Evolutionary conservation across 768 basidiomycete species (phyloP), one percentile per base, ranked within the genome.

Genomic region (Mycena crocata): DNA sequence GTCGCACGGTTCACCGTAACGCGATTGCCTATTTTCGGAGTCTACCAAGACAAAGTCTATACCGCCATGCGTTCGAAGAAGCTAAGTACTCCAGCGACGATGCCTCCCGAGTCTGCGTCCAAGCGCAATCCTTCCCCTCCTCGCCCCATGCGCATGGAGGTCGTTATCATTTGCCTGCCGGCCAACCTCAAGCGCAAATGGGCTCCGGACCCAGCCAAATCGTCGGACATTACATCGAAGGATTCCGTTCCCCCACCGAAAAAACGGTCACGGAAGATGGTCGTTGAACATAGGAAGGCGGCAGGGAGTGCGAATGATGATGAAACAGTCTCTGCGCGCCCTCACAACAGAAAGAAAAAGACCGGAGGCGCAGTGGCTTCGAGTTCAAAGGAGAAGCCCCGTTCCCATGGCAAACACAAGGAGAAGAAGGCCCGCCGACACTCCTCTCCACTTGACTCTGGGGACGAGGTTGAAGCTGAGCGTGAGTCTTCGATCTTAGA

Each of bases 401-500:
- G 54, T 15, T 14, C 26, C 4, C 39, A 3, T 24, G 55, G 39
- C 9, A 61, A 55, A 24, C 58, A 37, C 23, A 66, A 46, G 59
- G 10, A 40, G 31, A 66, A 56, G 54, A 32, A 21, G 28, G n/a
- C 14, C 23, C 48, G 24, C 4, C 46, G 17, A 5, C 26, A n/a
- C 48, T n/a, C 23, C 30, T 30, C 40, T 30, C 15, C 23, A 10
- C 28, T 2, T 17, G 57, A 30, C 51, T 66, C 65, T 9, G 67
- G 64, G 3, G 60, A 65, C 15, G 73, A 68, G 17, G 67, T 67
- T 21, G 55, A 62, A 42, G 30, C 70, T 42, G 54, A 72, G 66
- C 83, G 92, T 90, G 71, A 73, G 85, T 76, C 56, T 60, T 57
- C 9, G 50, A 58, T 50, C 34, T 37, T 50, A 42, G 46, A 51